These are phyloP conservation scores for Calonectria naviculata DNA, from an alignment of 2,329 filamentous ascomycete species.

Conservation along the genomic window DNA sequence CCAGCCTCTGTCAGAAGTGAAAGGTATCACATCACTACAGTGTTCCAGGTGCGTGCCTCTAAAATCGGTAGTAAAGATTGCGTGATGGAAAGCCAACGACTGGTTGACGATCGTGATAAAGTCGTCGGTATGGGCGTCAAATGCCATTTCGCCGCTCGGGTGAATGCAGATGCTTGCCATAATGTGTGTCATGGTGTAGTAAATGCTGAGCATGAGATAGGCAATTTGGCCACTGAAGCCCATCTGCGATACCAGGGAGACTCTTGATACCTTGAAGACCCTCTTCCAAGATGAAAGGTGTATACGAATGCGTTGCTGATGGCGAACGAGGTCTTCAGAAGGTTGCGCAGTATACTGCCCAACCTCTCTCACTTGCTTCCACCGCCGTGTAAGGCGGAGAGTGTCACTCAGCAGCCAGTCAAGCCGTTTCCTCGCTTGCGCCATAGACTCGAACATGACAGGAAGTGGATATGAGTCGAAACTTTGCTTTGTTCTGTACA, in stretches of 20 bases:
- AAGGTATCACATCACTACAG: background rate
- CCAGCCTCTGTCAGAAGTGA: background rate
- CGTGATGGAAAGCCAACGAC: background rate
- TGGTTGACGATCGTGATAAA: background rate
- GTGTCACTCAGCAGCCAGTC: background rate
- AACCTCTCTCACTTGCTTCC: background rate
- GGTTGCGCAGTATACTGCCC: background rate
- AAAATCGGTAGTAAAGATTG: background rate
- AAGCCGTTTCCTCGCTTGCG: background rate
- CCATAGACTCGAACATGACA: conserved; percentile 10
- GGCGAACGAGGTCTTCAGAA: background rate
- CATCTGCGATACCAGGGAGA: background rate
- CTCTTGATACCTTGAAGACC: conserved; percentile 1
- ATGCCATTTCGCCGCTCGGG: background rate
- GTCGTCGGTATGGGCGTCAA: background rate
- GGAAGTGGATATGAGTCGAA: background rate
- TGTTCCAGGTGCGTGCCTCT: background rate
- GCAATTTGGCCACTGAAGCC: background rate
- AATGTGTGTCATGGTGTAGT: background rate
- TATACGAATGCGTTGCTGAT: background rate
- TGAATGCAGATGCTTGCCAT: background rate
- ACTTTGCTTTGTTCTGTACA: background rate
- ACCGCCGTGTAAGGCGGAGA: background rate
- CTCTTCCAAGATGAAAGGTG: conserved; percentile 1
- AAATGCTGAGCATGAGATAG: background rate